Conservation (phyloP, 192 early-diverging fungal species). For the Chytriomyces confervae region DNA sequence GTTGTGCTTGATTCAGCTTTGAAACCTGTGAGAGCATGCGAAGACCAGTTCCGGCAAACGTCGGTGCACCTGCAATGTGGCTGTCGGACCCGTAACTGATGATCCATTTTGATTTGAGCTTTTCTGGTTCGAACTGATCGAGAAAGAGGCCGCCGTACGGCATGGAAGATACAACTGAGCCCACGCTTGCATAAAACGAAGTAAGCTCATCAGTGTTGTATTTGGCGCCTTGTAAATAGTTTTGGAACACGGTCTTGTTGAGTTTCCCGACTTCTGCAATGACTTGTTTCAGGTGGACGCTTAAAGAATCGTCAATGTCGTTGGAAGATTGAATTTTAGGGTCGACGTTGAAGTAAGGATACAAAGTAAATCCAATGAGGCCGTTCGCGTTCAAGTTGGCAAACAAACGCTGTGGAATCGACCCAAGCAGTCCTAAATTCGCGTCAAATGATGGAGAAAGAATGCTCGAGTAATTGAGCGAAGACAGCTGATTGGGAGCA, state of each 20-base stretch:
- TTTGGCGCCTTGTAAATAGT: conserved; percentile 36
- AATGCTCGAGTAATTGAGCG: neutral
- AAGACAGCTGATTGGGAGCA: neutral
- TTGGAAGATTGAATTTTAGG: neutral
- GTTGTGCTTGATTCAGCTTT: conserved; percentile 45
- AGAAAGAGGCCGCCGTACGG: conserved; percentile 62
- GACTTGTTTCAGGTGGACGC: neutral
- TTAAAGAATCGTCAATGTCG: conserved; percentile 5
- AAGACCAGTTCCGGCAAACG: conserved; percentile 57
- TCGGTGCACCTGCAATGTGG: conserved; percentile 46
- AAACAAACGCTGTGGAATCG: conserved; percentile 46
- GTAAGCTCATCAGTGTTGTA: conserved; percentile 23
- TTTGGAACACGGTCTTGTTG: conserved; percentile 53
- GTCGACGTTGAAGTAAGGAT: conserved; percentile 14
- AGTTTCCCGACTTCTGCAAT: conserved; percentile 47
- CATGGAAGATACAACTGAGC: conserved; percentile 45
- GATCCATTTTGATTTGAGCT: conserved; percentile 40
- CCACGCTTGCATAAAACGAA: conserved; percentile 23
- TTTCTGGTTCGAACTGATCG: conserved; percentile 49
- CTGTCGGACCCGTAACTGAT: conserved; percentile 49
- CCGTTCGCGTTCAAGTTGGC: conserved; percentile 32
- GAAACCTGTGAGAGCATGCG: conserved; percentile 56
- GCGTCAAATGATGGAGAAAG: neutral
- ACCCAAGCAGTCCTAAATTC: conserved; percentile 43
- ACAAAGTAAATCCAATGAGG: neutral